These are phyloP conservation scores for Dendrocalamus sinicus DNA, from an alignment of 176 grass and related monocot genomes.

Conservation along the genomic window DNA sequence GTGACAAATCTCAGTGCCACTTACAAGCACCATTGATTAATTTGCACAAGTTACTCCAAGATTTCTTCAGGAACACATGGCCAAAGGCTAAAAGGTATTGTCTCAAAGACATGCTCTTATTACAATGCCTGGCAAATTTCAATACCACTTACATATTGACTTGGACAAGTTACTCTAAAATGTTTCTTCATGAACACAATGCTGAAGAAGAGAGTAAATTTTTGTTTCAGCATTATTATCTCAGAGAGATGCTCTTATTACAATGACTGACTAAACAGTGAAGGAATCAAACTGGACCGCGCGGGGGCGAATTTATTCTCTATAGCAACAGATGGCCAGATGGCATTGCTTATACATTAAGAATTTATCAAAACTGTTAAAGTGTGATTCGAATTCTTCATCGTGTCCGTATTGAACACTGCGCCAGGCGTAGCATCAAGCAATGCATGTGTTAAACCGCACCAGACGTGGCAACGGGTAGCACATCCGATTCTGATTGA, in stretches of 20 bases:
- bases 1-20: not conserved
- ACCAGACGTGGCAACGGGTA: no score
- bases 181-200: constrained; percentile 13
- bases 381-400: no score
- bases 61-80: not conserved
- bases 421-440: no score
- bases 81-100: not conserved
- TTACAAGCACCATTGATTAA: not conserved
- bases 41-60: not conserved
- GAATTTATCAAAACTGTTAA: not conserved
- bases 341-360: constrained; percentile 2
- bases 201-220: not conserved
- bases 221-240: constrained; percentile 10
- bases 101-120: not conserved
- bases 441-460: no score
- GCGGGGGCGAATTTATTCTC: no score
- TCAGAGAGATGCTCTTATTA: constrained; percentile 36
- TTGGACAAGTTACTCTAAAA: not conserved
- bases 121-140: not conserved
- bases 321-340: not conserved
- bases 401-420: no score
- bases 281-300: not conserved
- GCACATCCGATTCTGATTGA: no score
- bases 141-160: not conserved
- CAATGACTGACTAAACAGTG: not conserved